phyloP scores from a whole-genome alignment of 805 yeast genomes.

The Henningerozyma blattae region DNA sequence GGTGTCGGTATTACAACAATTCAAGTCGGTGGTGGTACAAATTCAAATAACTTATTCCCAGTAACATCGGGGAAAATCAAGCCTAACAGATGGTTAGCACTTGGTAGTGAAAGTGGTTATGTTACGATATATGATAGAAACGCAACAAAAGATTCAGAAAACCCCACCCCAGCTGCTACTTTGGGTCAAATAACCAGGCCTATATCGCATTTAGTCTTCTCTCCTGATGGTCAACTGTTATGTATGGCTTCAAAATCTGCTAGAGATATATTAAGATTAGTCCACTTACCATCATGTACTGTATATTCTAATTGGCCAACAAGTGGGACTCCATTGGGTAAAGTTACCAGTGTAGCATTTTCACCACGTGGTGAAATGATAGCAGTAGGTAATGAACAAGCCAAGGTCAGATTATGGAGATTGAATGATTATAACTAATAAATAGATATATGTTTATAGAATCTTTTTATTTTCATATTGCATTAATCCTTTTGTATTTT shows the following conservation, averaged over 20 bases:
- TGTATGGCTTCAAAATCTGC: slow-evolving; percentile 77
- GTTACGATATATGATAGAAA: slow-evolving; percentile 71
- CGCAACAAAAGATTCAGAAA: not conserved
- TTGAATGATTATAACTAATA: slow-evolving; percentile 75
- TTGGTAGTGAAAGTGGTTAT: slow-evolving; percentile 81
- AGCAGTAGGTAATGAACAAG: slow-evolving; percentile 84
- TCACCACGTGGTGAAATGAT: slow-evolving; percentile 74
- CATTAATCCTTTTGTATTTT: too few species aligned
- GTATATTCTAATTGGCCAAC: slow-evolving; percentile 97
- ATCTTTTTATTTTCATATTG: not conserved
- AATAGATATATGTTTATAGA: not conserved
- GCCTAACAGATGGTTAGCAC: slow-evolving; percentile 66
- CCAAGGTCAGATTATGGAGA: slow-evolving; percentile 81
- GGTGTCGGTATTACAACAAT: slow-evolving; percentile 76
- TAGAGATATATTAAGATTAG: slow-evolving; percentile 75
- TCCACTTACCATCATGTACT: slow-evolving; percentile 77
- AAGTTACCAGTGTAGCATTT: slow-evolving; percentile 70
- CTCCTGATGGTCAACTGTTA: slow-evolving; percentile 80
- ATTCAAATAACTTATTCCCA: slow-evolving; percentile 18
- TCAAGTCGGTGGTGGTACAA: slow-evolving; percentile 50
- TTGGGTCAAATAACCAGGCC: slow-evolving; percentile 76
- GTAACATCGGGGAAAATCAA: slow-evolving; percentile 10
- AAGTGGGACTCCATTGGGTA: slow-evolving; percentile 91
- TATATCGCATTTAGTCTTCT: slow-evolving; percentile 60
- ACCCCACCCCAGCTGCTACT: slow-evolving; percentile 46